These are phyloP conservation scores for Lanmaoa pseudosensibilis DNA, from an alignment of 768 basidiomycete genomes.

Conservation along the genomic window DNA sequence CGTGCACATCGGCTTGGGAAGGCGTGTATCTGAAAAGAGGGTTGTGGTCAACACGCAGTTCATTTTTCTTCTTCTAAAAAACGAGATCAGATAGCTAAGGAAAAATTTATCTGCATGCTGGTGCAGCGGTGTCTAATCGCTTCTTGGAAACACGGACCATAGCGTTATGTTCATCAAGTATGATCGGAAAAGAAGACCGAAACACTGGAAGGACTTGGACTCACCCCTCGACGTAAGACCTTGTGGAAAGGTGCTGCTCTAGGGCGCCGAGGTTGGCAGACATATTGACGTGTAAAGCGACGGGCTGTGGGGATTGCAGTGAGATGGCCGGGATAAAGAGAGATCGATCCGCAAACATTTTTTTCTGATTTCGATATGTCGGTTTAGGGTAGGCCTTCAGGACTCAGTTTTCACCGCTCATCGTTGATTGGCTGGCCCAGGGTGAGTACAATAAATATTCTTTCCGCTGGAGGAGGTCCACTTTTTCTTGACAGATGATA, in stretches of 20 bases:
- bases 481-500: neutral
- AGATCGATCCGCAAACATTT: constrained; percentile 25
- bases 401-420: neutral
- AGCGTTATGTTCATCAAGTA: constrained; percentile 69
- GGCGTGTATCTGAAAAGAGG: constrained; percentile 68
- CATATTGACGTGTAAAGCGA: constrained; percentile 43
- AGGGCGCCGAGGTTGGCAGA: constrained; percentile 69
- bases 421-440: constrained; percentile 17
- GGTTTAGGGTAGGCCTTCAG: constrained; percentile 35
- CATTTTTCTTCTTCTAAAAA: neutral
- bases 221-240: constrained; percentile 92
- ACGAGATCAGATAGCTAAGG: constrained; percentile 71
- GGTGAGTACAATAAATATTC: neutral
- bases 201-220: constrained; percentile 33
- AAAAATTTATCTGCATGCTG: constrained; percentile 69
- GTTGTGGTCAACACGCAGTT: constrained; percentile 5
- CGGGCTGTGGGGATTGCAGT: constrained; percentile 1
- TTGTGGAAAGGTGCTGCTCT: constrained; percentile 81
- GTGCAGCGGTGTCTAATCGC: constrained; percentile 88
- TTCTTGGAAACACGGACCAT: constrained; percentile 98
- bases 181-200: constrained; percentile 11
- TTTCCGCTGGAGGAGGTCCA: neutral
- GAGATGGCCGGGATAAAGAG: constrained; percentile 32
- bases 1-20: constrained; percentile 91
- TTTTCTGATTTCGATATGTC: constrained; percentile 17